phyloP scores from a whole-genome alignment of 768 basidiomycete genomes.

The Atractiella rhizophila region DNA sequence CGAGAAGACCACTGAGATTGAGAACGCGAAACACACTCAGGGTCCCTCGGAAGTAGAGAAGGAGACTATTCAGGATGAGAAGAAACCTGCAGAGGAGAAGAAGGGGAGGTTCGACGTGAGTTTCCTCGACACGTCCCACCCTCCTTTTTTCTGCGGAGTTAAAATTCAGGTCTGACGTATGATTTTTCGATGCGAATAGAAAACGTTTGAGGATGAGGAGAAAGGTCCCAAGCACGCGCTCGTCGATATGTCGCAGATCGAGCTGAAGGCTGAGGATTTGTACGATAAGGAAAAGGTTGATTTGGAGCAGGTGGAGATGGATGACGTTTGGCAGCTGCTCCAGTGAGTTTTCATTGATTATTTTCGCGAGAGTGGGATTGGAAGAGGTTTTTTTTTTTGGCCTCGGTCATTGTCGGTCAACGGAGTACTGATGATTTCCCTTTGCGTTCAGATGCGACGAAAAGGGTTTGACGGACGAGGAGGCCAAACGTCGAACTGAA shows the following conservation, averaged over 20 bases:
- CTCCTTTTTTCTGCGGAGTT: too few species aligned
- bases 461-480: conserved; percentile 45
- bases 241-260: conserved; percentile 71
- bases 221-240: conserved; percentile 31
- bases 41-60: too few species aligned
- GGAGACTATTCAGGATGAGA: too few species aligned
- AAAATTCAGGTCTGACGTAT: too few species aligned
- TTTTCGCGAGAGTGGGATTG: not conserved
- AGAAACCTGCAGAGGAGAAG: conserved; percentile 1
- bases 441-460: conserved; percentile 34
- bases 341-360: conserved; percentile 25
- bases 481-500: conserved; percentile 58
- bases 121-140: not conserved
- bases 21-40: too few species aligned
- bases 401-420: not conserved
- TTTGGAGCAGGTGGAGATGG: conserved; percentile 83
- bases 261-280: conserved; percentile 71
- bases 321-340: conserved; percentile 86
- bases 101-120: not conserved
- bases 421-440: not conserved
- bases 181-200: too few species aligned
- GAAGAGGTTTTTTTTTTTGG: not conserved
- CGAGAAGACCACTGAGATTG: too few species aligned
- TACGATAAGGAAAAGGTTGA: conserved; percentile 99
- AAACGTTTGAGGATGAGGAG: conserved; percentile 8